Evolutionary conservation across 1,284 basidiomycete species (phyloP), one percentile per base, ranked within the genome.

Genomic region (Agroathelia rolfsii): DNA sequence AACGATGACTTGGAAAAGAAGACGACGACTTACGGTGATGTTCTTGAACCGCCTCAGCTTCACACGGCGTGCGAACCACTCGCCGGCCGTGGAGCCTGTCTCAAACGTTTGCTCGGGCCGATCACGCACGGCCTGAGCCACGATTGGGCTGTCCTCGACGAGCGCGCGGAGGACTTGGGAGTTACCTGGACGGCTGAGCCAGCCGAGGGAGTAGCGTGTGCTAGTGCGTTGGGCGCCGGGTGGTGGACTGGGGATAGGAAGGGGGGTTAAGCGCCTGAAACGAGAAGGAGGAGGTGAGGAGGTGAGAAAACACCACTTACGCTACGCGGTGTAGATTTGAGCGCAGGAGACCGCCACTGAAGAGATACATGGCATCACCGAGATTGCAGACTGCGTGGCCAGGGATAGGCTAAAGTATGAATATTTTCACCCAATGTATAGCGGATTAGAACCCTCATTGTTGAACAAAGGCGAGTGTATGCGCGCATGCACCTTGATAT

Each of bases 341-440:
- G 17, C 66, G 59, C 17, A 77, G 57, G 24, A 76, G 62, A 1
- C 74, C 72, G 0, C 70, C 74, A 12, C 66, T 72, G 45, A 76
- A 70, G 16, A 76, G 51, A 6, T 64, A 49, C 42, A 77, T 54
- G 2, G 73, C 67, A 37, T 77, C 74, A 6, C 74, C 74, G 7
- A 76, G 36, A 41, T 77, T 77, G 49, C 75, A 75, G 17, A 77
- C 59, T 2, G 69, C 69, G 37, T 75, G 67, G 0, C 69, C 67
- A 1, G 69, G 66, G 17, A 80, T 47, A 1, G 76, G 76, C 66
- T 73, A 16, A 35, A n/a, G 5, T 4, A 12, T 15, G 28, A 19
- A 10, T 20, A 28, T n/a, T n/a, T n/a, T 22, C 18, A 18, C 37
- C 25, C 18, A 27, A 17, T 15, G 7, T 18, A 21, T 24, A 10